A percentile compares a stretch with the other conserved stretches of the same genome.
Conservation (phyloP, 2,329 filamentous ascomycete species). For the Cadophora luteo-olivacea region DNA sequence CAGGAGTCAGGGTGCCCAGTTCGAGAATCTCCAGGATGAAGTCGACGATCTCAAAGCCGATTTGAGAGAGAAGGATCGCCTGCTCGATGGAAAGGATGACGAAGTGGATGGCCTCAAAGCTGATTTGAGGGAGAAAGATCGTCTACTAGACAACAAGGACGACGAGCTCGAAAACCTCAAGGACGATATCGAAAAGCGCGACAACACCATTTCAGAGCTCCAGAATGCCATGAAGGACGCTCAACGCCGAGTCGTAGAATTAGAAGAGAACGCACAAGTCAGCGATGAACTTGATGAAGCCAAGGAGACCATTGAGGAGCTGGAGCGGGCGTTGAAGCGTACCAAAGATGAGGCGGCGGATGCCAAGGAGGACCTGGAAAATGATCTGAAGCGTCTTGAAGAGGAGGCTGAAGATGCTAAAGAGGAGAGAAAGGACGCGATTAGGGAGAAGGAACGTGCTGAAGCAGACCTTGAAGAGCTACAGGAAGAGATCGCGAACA, state of each 20-base stretch:
- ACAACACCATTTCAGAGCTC: slow-evolving; percentile 58
- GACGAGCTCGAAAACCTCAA: slow-evolving; percentile 72
- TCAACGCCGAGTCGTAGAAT: slow-evolving; percentile 56
- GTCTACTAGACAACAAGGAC: slow-evolving; percentile 57
- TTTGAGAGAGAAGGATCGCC: slow-evolving; percentile 75
- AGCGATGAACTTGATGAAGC: slow-evolving; percentile 51
- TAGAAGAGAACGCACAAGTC: slow-evolving; percentile 62
- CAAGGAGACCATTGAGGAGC: slow-evolving; percentile 57
- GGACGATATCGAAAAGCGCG: slow-evolving; percentile 58
- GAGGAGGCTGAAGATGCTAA: slow-evolving; percentile 61
- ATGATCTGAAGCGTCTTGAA: slow-evolving; percentile 59
- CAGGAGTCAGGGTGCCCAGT: slow-evolving; percentile 61
- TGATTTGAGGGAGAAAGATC: slow-evolving; percentile 11
- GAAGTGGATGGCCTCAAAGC: slow-evolving; percentile 71
- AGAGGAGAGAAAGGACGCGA: slow-evolving; percentile 59
- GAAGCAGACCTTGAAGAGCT: slow-evolving; percentile 68
- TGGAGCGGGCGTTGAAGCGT: slow-evolving; percentile 23
- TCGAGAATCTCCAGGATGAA: slow-evolving; percentile 74
- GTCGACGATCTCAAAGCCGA: slow-evolving; percentile 79
- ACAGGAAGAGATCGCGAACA: slow-evolving; percentile 80
- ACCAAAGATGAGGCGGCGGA: slow-evolving; percentile 31
- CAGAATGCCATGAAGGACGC: slow-evolving; percentile 65
- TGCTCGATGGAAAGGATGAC: slow-evolving; percentile 77
- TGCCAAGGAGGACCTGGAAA: slow-evolving; percentile 64
- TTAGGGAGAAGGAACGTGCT: slow-evolving; percentile 61